phyloP scores from a whole-genome alignment of 257 asterid species.

The Solanum habrochaites region DNA sequence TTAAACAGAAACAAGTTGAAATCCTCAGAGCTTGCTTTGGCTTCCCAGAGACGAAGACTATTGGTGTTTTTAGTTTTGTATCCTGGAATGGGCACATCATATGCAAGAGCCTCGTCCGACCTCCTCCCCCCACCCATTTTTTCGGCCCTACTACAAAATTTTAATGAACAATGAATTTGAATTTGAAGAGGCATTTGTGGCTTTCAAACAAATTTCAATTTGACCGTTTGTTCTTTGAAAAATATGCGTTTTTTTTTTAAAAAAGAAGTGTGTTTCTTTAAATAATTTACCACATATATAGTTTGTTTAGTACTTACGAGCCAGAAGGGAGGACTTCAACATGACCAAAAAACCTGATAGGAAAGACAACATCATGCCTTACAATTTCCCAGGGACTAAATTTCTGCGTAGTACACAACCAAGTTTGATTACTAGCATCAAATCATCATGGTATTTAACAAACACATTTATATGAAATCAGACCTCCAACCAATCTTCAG shows the following conservation, averaged over 20 bases:
- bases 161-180: not conserved
- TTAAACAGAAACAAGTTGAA: constrained; percentile 79
- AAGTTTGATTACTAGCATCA: not conserved
- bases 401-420: constrained; percentile 44
- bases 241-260: not conserved
- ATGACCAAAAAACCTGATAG: constrained; percentile 80
- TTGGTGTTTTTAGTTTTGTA: constrained; percentile 93
- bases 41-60: constrained; percentile 98
- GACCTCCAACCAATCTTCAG: constrained; percentile 99
- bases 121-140: constrained; percentile 97
- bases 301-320: constrained; percentile 54
- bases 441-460: not conserved
- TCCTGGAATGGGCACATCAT: constrained; percentile 99
- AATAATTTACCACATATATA: not conserved
- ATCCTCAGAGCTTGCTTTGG: constrained; percentile 84
- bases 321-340: constrained; percentile 84
- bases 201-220: not conserved
- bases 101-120: constrained; percentile 89
- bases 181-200: not conserved
- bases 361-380: constrained; percentile 90
- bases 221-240: not conserved
- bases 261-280: not conserved
- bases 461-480: constrained; percentile 5
- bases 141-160: constrained; percentile 46
- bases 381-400: constrained; percentile 98